Evolutionary conservation across 768 basidiomycete species (phyloP), one percentile per base, ranked within the genome.

Genomic region (Lactifluus rugatus): DNA sequence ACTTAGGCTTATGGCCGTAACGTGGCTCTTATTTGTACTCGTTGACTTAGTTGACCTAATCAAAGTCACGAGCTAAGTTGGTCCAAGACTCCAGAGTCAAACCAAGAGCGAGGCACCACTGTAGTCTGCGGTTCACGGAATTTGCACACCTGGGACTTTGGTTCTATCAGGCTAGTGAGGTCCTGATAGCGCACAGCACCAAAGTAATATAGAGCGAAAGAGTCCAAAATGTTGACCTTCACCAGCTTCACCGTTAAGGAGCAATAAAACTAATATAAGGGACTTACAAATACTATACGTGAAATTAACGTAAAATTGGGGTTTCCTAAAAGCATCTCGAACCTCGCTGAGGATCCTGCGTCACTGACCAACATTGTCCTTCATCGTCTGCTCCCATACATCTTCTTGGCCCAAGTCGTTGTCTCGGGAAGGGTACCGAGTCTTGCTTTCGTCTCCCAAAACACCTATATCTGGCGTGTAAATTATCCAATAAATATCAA

Each of bases 241-340:
- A n/a, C n/a, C n/a, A n/a, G n/a, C 42, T n/a, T 46, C 44, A 23
- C 28, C 46, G 3, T 34, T 53, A 59, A 42, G 41, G 16, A 28
- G 19, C 5, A 28, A 45, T 59, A 59, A 44, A 48, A 28, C 19
- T 49, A 54, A 59, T 59, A 59, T 59, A 59, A 54, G 42, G 52
- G 31, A 45, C 14, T n/a, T 59, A 49, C 48, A 45, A 45, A 21
- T 19, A 59, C 10, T 49, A 59, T 54, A 59, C 48, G 53, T 54
- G 3, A 39, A 59, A 37, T 53, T 54, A 59, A 54, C 53, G 34
- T 59, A 59, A 36, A 54, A 44, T 34, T 32, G 28, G 3, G 26
- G 21, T 42, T 36, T 54, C 48, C 46, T 28, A 19, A 31, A n/a
- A 26, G 4, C 32, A 53, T 28, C 36, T 44, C 58, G 54, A 54